phyloP scores from a whole-genome alignment of 495 filamentous ascomycete species.

The Rostrohypoxylon terebratum region DNA sequence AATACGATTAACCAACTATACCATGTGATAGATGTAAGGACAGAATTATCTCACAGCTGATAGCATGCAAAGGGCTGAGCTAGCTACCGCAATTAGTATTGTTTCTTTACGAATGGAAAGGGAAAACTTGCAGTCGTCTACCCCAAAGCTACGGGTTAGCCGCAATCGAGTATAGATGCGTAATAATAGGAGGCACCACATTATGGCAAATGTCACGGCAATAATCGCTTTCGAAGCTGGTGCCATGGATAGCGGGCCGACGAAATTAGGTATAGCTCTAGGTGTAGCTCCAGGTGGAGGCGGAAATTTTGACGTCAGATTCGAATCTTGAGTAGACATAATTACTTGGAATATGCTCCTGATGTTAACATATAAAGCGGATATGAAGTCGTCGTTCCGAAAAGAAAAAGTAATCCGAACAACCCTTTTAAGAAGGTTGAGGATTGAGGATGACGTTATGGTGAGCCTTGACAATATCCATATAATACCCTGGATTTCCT shows the following conservation, averaged over 20 bases:
- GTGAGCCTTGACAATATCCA: not conserved
- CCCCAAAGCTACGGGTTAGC: not conserved
- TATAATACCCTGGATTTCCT: not conserved
- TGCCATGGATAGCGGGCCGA: not conserved
- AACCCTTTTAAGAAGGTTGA: not conserved
- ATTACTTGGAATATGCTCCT: not conserved
- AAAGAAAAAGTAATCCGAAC: no score
- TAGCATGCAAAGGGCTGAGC: not conserved
- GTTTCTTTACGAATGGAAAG: not conserved
- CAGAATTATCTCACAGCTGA: not conserved
- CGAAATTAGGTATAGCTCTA: not conserved
- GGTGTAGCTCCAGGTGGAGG: not conserved
- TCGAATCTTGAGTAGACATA: not conserved
- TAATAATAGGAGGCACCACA: not conserved
- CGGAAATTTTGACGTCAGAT: not conserved
- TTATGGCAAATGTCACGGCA: not conserved
- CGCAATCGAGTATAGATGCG: not conserved
- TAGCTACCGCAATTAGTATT: not conserved
- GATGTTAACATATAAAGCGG: not conserved
- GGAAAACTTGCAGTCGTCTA: constrained; percentile 3
- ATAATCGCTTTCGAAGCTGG: not conserved
- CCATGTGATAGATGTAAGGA: not conserved
- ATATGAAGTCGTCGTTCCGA: not conserved
- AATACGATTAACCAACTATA: not conserved
- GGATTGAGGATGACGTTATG: not conserved